Base-by-base conservation (phyloP, 163 green algal species). In the Coccomyxa subellipsoidea region DNA sequence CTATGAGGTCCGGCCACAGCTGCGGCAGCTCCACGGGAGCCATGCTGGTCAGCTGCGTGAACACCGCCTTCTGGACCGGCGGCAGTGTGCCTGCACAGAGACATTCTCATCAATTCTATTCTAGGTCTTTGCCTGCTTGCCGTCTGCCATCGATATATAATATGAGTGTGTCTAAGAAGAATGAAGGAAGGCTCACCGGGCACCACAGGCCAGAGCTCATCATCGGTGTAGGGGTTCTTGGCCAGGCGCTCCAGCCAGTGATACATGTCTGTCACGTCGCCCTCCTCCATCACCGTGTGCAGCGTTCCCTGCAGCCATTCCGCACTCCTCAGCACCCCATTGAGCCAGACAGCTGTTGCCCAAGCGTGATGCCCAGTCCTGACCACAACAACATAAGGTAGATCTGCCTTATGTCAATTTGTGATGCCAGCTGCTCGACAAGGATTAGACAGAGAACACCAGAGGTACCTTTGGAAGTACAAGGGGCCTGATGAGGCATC, bases 31-130 rank as follows among this genome's bases (percentile, higher is more conserved):
- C 38, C 75, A 25, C 29, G 37, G 85, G 83, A n/a, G 73, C 75
- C 0, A 92, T 37, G 2, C 75, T 81, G 0, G 76, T 69, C 21
- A 95, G 83, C 21, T 91, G 73, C 0, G 69, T 79, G 75, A 95
- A 80, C 27, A 86, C 89, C 0, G 85, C 85, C 84, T 93, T 94
- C 86, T 97, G 93, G 25, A 96, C 90, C 3, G 92, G 91, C 6
- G 90, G 91, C 81, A 96, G 83, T 27, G 66, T 84, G 18, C 82
- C 84, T 88, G 84, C 78, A 85, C 31, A 37, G 10, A 6, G 32
- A 80, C 15, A 3, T 29, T 29, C 39, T 59, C n/a, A n/a, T n/a
- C n/a, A n/a, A n/a, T n/a, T n/a, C n/a, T 54, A 36, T 12, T 39
- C 4, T 36, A 76, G 2, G n/a, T n/a, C n/a, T n/a, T n/a, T n/a